Evolutionary conservation across 768 basidiomycete species (phyloP), one percentile per base, ranked within the genome.

Genomic region (Leccinum boreale): DNA sequence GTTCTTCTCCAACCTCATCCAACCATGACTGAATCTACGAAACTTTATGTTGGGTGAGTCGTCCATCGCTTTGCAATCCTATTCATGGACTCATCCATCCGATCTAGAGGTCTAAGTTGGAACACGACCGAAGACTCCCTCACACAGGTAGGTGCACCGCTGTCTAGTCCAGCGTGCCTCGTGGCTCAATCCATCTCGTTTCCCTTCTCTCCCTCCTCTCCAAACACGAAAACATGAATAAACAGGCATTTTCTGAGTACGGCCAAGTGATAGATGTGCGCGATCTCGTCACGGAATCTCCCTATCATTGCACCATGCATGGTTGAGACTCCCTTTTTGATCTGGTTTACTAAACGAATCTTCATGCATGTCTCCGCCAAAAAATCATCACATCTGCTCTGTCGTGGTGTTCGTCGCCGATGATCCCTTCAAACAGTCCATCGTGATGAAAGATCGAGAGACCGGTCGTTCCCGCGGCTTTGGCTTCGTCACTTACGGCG

Each of bases 391-490:
- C 55, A 33, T 57, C 31, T 21, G 56, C 54, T 44, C 48, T 36
- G 26, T 51, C 36, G 17, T 56, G 51, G 51, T 61, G 44, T 52
- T 53, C 39, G 52, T 60, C 42, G 33, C 29, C 44, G 29, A 29
- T 29, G 29, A 21, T 60, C 56, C 19, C 36, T 58, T 42, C 50
- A 48, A 56, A 58, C 55, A 72, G 71, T 65, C 64, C 59, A 70
- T 73, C 56, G 73, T 73, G 56, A 74, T 75, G 72, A 70, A 74
- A 67, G 82, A 84, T 71, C 78, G 81, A 57, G 83, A 83, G 62
- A 83, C 82, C 50, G 80, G 80, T 56, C 79, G 82, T 61, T 81
- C 80, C 55, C 76, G 83, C 63, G 82, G 82, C 60, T 83, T 83
- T 70, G 82, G 81, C 57, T 83, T 83, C 62, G 82, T 83, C 61